These are phyloP conservation scores for Phytopythium boreale DNA, from an alignment of 352 stramenopile species.

Conservation along the genomic window DNA sequence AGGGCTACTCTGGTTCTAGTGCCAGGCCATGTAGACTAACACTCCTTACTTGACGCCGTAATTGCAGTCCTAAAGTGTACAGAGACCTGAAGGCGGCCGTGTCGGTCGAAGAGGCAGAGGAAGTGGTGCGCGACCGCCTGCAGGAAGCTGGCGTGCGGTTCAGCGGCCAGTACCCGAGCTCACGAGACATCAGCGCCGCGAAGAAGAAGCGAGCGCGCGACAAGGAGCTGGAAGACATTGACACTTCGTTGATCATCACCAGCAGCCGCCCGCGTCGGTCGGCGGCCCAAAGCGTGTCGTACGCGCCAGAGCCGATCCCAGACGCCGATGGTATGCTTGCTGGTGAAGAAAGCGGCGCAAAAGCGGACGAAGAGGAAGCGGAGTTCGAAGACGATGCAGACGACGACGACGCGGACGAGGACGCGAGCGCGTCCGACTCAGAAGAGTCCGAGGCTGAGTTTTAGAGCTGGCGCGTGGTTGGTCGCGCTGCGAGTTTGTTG, in stretches of 20 bases:
- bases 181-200: conserved; percentile 56
- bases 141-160: conserved; percentile 46
- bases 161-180: conserved; percentile 53
- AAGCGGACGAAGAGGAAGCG: conserved; percentile 16
- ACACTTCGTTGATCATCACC: conserved; percentile 75
- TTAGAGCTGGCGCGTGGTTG: conserved; percentile 1
- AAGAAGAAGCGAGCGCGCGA: conserved; percentile 70
- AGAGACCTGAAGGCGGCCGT: conserved; percentile 40
- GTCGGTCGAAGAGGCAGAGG: conserved; percentile 46
- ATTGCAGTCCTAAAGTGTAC: conserved; percentile 64
- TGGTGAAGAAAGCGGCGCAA: conserved; percentile 6
- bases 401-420: conserved; percentile 26
- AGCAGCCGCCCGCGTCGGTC: conserved; percentile 25
- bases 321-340: conserved; percentile 32
- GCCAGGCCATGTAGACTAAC: too few relatives aligned
- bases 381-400: conserved; percentile 9
- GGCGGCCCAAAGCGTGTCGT: conserved; percentile 22
- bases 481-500: neutral
- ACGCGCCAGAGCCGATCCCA: conserved; percentile 29
- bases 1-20: too few relatives aligned
- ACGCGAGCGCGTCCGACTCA: conserved; percentile 13
- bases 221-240: conserved; percentile 79
- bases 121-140: conserved; percentile 55
- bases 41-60: too few relatives aligned
- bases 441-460: conserved; percentile 16